These are phyloP conservation scores for Psidium friedrichsthalianum DNA, from an alignment of 345 rosid genomes.

Conservation along the genomic window DNA sequence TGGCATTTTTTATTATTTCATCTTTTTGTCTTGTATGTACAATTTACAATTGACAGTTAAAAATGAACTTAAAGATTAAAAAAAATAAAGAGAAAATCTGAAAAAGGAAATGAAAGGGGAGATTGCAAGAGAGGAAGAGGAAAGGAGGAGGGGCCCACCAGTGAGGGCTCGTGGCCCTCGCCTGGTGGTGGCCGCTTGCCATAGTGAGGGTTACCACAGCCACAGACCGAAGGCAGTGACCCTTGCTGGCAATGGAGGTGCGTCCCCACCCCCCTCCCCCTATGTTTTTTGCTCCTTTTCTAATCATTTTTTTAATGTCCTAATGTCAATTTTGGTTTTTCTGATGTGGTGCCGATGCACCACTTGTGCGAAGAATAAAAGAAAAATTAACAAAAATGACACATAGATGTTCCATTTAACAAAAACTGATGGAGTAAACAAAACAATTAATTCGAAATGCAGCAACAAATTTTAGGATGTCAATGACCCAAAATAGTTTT, in stretches of 20 bases:
- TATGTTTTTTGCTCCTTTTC: background rate
- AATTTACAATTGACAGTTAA: background rate
- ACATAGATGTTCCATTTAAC: background rate
- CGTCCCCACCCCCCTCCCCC: rapidly evolving
- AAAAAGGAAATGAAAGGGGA: background rate
- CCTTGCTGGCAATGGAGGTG: background rate
- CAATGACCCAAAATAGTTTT: background rate
- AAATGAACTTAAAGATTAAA: background rate
- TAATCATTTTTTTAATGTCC: background rate
- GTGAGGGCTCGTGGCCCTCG: background rate
- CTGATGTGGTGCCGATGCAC: background rate
- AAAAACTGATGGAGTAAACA: background rate
- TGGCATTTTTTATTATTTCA: background rate
- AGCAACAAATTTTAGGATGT: background rate
- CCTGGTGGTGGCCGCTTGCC: too few relatives aligned
- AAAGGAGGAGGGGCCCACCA: background rate
- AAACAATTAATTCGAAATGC: background rate
- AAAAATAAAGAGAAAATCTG: background rate
- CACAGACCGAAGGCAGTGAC: background rate
- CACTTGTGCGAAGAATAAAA: background rate
- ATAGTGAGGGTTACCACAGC: background rate
- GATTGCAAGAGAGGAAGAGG: background rate
- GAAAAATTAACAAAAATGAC: background rate
- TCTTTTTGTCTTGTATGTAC: background rate
- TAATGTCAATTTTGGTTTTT: background rate